A percentile compares a stretch with the other conserved stretches of the same genome.
phyloP scores from a whole-genome alignment of 2,329 filamentous ascomycete species.

The Paraconiothyrium brasiliense region DNA sequence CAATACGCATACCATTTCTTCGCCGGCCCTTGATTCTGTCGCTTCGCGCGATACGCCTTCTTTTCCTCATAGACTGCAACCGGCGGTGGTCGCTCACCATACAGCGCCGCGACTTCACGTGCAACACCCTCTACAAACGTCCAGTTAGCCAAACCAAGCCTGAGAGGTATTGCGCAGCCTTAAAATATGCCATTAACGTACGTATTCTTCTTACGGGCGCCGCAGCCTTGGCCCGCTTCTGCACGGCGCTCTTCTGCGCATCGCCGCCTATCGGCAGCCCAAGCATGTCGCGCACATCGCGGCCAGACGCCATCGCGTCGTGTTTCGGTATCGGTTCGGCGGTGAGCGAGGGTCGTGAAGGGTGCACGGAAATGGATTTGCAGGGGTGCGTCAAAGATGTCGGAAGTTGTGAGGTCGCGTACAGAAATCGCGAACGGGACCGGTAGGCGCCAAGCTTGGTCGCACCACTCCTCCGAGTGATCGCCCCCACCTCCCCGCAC shows the following conservation, averaged over 20 bases:
- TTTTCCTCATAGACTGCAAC: constrained; percentile 53
- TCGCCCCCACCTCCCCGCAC: too few species aligned
- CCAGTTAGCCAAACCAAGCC: constrained; percentile 27
- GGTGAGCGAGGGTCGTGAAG: constrained; percentile 14
- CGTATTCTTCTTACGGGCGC: constrained; percentile 64
- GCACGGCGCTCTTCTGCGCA: constrained; percentile 58
- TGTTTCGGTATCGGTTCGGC: constrained; percentile 28
- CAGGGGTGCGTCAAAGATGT: constrained; percentile 33
- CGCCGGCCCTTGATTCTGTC: constrained; percentile 49
- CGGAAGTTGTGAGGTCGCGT: constrained; percentile 25
- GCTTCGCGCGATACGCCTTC: constrained; percentile 51
- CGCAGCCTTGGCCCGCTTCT: constrained; percentile 77
- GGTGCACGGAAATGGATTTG: constrained; percentile 35
- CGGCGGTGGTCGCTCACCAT: constrained; percentile 53
- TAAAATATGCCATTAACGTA: constrained; percentile 45
- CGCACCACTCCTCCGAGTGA: too few species aligned
- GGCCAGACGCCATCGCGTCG: constrained; percentile 48
- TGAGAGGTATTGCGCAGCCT: background rate
- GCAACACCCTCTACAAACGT: constrained; percentile 48
- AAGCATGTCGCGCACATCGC: constrained; percentile 86
- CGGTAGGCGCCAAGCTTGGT: constrained; percentile 12
- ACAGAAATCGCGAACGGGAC: constrained; percentile 13
- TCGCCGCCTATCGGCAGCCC: constrained; percentile 72
- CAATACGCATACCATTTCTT: constrained; percentile 46
- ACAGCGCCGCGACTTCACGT: constrained; percentile 52